Base-by-base conservation (phyloP, 2,329 filamentous ascomycete genomes). In the Fonsecaea nubica region DNA sequence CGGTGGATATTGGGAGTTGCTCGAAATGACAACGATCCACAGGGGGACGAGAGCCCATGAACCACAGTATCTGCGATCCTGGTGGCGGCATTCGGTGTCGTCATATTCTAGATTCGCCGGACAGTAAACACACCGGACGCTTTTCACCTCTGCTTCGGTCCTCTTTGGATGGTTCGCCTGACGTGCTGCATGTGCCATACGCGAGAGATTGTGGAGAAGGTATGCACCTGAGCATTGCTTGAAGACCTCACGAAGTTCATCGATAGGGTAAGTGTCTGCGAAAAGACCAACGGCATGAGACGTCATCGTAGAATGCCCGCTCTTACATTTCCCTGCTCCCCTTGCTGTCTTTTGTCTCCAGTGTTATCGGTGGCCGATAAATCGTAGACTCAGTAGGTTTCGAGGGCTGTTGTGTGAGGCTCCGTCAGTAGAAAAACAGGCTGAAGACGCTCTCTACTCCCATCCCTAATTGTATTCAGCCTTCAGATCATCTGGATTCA, bases 361-460 rank as follows among this genome's bases (percentile, higher is more conserved):
- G n/a, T 18, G 21, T 30, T 54, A 18, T 54, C 50, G 50, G 50
- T 54, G 25, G 50, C 50, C 50, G 50, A 54, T 35, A 54, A 12
- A 15, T 32, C n/a, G 15, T 45, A 18, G 40, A 45, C 8, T 45
- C 40, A 45, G n/a, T 18, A 7, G 40, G 40, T 15, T 45, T 45
- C 40, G 40, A 45, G 40, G n/a, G 12, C 13, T 45, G n/a, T 45
- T 45, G n/a, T n/a, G 15, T 1, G 40, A 32, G 48, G n/a, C 30
- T 54, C 13, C 21, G 13, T 5, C 50, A 54, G 50, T 54, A 54
- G 50, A 54, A 54, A 54, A 54, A 13, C 15, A 45, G 5, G 40
- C 15, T 45, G 40, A 7, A 6, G 40, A 9, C 40, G 15, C 40
- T 45, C 40, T 2, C 40, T 18, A 6, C 15, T n/a, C n/a, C 18